Conservation (phyloP, 2,329 filamentous ascomycete species). For the Hymenoscyphus fraxineus region DNA sequence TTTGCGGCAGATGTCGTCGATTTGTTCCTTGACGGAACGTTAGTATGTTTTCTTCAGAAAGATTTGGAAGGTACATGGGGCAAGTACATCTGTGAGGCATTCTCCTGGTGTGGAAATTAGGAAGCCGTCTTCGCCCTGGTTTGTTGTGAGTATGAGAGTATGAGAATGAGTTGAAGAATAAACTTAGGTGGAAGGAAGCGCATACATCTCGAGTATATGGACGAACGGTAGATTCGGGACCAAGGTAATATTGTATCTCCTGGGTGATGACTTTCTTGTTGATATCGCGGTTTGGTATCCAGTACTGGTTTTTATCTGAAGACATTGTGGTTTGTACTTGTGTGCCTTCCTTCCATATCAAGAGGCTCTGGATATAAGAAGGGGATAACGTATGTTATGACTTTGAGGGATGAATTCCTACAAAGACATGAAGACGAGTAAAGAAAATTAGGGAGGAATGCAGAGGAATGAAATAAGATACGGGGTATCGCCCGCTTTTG, state of each 20-base stretch:
- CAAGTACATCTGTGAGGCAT: conserved; percentile 54
- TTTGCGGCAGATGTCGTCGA: conserved; percentile 59
- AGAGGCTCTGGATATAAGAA: background rate
- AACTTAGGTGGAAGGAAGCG: conserved; percentile 28
- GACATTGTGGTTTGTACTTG: conserved; percentile 21
- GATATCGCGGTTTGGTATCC: conserved; percentile 57
- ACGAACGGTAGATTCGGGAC: conserved; percentile 54
- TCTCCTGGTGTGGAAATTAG: conserved; percentile 55
- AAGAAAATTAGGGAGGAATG: background rate
- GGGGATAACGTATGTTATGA: background rate
- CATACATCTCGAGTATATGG: conserved; percentile 54
- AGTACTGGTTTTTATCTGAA: conserved; percentile 48
- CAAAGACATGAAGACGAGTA: background rate
- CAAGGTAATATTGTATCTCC: conserved; percentile 56
- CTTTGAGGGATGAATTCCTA: background rate
- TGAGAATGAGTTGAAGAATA: background rate
- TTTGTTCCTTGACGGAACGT: conserved; percentile 49
- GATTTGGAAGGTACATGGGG: background rate
- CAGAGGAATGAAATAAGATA: background rate
- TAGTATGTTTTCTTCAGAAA: conserved; percentile 33
- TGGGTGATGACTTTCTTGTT: conserved; percentile 58
- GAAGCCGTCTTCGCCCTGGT: conserved; percentile 57
- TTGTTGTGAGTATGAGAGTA: conserved; percentile 20
- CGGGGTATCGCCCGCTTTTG: background rate
- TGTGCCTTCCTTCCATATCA: background rate